Conservation (phyloP, 2,329 filamentous ascomycete species). For the Cephalotrichum gorgonifer region DNA sequence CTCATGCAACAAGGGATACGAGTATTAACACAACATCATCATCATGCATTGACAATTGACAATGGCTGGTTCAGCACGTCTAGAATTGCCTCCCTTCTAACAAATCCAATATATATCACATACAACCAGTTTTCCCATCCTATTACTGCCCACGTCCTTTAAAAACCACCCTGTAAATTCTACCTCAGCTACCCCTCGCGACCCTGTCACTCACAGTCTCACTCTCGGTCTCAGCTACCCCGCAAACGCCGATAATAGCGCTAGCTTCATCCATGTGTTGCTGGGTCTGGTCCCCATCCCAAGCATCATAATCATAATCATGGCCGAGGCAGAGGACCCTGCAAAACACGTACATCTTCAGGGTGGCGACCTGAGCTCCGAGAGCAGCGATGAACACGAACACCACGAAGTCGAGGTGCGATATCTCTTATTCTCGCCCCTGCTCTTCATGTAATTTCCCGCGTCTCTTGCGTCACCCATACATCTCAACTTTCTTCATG, state of each 20-base stretch:
- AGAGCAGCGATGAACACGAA: constrained; percentile 2
- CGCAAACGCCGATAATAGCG: neutral
- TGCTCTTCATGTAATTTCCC: neutral
- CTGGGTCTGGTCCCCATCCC: no score
- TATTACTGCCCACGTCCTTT: neutral
- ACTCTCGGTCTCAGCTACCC: neutral
- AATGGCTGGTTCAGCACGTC: no score
- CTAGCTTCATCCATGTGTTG: no score
- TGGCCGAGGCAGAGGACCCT: neutral
- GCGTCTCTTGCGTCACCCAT: no score
- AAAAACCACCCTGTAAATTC: neutral
- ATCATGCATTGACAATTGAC: neutral
- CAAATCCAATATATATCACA: no score
- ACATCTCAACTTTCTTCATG: no score
- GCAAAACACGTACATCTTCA: neutral
- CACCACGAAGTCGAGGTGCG: constrained; percentile 7
- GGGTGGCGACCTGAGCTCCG: neutral
- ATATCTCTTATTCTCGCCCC: neutral
- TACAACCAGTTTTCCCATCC: no score
- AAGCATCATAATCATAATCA: no score
- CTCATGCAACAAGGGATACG: no score
- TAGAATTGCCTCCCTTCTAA: no score
- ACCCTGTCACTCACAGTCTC: neutral
- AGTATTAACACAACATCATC: no score
- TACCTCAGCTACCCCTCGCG: neutral